phyloP scores from a whole-genome alignment of 257 asterid species.

The Gardenia jasminoides region DNA sequence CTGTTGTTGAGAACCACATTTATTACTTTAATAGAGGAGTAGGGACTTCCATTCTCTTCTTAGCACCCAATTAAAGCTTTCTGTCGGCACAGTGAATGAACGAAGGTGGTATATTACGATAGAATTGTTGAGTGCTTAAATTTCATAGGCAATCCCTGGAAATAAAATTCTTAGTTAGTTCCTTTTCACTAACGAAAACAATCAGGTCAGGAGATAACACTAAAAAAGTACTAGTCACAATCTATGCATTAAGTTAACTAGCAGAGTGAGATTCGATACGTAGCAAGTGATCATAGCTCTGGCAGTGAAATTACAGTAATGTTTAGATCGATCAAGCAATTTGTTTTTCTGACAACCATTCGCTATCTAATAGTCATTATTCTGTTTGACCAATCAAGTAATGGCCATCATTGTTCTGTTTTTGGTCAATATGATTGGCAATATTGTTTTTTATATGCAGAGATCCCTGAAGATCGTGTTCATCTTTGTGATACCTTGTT shows the following conservation, averaged over 20 bases:
- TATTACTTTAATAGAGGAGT: neutral
- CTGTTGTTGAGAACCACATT: neutral
- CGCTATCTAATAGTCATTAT: neutral
- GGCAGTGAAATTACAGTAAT: neutral
- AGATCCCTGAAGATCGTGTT: slow-evolving; percentile 74
- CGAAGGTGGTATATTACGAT: neutral
- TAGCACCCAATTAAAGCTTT: neutral
- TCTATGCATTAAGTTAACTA: neutral
- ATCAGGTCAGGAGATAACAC: neutral
- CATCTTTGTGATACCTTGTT: slow-evolving; percentile 81
- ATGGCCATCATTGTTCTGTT: neutral
- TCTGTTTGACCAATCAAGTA: neutral
- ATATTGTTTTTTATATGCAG: slow-evolving; percentile 37
- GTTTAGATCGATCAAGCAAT: neutral
- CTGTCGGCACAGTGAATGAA: neutral
- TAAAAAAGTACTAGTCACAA: neutral
- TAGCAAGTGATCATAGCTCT: neutral
- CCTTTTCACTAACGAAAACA: neutral
- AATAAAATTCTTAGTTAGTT: no score
- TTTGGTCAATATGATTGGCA: neutral
- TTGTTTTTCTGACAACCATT: no score
- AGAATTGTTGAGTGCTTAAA: neutral
- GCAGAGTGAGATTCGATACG: neutral
- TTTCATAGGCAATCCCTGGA: neutral
- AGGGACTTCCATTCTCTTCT: neutral